Evolutionary conservation across 495 filamentous ascomycete genomes (phyloP), one percentile per base, ranked within the genome.

Genomic region (Talaromyces borbonicus): DNA sequence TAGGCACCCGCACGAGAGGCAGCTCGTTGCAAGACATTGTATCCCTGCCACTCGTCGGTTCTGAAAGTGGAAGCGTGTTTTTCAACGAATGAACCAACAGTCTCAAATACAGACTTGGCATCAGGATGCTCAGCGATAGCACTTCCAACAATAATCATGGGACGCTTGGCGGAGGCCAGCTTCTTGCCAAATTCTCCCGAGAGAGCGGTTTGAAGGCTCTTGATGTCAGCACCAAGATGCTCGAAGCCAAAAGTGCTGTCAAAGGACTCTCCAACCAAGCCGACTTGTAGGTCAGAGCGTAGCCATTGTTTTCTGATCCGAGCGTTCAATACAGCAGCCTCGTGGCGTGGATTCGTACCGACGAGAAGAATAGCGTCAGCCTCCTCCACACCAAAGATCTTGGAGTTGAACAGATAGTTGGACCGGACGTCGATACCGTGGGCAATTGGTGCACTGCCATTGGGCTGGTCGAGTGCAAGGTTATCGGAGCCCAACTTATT

Each of bases 291-390:
- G 59, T 98, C 90, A 25, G 92, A 95, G 49, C 90, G 83, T 30
- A 98, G 71, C 81, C 90, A 98, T 62, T 96, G 92, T 69, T 98
- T 98, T 49, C 92, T 76, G 56, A 98, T 98, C 49, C 92, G 84
- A 39, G 90, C 90, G 58, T 98, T 98, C 16, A 98, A 74, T 47
- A 88, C 85, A 32, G 92, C 87, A 36, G 92, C 92, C 66, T 98
- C 92, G 52, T 90, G 83, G 45, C 92, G 81, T 22, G 92, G 85
- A 68, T 98, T 98, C 49, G 87, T 95, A 50, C 90, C 92, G 51
- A 97, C 75, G 16, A 98, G 75, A 44, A 98, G 83, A 45, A 98
- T 85, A 51, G 76, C 80, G 65, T 97, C 92, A 30, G 90, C 88
- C 50, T 93, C 87, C 64, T 97, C 92, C 24, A 97, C 85, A 53